Percentiles rank a stretch among this genome's conserved stretches.
These are phyloP conservation scores for Rhizophora mangle DNA, from an alignment of 345 rosid genomes.

Conservation along the genomic window DNA sequence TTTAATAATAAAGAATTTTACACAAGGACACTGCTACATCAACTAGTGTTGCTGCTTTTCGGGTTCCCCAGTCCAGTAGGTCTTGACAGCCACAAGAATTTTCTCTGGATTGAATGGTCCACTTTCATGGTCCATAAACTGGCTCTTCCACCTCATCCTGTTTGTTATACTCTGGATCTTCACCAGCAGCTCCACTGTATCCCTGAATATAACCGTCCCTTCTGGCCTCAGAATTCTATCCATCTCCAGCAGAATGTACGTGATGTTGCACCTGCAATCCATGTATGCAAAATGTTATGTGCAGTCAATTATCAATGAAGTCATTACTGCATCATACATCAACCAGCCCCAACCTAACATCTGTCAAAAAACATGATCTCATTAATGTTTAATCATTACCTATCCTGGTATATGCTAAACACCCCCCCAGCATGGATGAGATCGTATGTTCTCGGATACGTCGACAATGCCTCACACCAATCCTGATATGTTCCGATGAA, in stretches of 20 bases:
- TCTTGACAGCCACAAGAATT: constrained; percentile 76
- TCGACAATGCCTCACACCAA: constrained; percentile 97
- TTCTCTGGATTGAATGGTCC: constrained; percentile 97
- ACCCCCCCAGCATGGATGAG: constrained; percentile 81
- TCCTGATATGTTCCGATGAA: constrained; percentile 83
- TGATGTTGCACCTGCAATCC: constrained; percentile 63
- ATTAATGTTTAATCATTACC: constrained; percentile 33
- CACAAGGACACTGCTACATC: not conserved
- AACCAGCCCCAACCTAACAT: too few relatives aligned
- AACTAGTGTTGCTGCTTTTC: constrained; percentile 27
- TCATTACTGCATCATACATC: too few relatives aligned
- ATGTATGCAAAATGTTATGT: too few relatives aligned
- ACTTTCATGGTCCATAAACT: constrained; percentile 81
- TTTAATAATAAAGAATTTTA: too few relatives aligned
- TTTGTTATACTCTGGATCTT: constrained; percentile 65
- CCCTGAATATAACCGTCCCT: constrained; percentile 91
- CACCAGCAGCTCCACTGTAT: constrained; percentile 72
- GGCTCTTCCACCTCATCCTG: constrained; percentile 89
- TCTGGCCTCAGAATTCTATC: constrained; percentile 93
- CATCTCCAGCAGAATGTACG: constrained; percentile 86
- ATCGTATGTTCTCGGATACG: constrained; percentile 96
- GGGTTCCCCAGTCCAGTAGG: constrained; percentile 82
- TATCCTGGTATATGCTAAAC: constrained; percentile 76
- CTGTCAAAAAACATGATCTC: too few relatives aligned
- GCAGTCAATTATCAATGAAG: too few relatives aligned